These are phyloP conservation scores for Botrytis aclada DNA, from an alignment of 2,329 filamentous ascomycete species.

Conservation along the genomic window DNA sequence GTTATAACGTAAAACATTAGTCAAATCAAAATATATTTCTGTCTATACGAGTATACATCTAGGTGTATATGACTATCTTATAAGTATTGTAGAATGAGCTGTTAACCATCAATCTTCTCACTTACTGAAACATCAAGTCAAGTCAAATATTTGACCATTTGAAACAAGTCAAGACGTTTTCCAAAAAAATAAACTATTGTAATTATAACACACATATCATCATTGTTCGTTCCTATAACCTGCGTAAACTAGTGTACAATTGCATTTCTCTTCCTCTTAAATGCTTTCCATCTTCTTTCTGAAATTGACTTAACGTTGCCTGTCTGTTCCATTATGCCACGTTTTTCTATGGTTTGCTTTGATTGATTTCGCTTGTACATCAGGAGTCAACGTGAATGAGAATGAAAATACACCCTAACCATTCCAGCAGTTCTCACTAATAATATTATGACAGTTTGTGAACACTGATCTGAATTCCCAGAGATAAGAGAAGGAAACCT, in stretches of 20 bases:
- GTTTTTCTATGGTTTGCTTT: neutral
- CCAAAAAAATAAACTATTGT: neutral
- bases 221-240: neutral
- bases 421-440: neutral
- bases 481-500: neutral
- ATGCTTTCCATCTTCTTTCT: neutral
- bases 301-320: neutral
- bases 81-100: neutral
- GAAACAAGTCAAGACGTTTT: too few relatives aligned
- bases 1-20: neutral
- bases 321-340: neutral
- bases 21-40: neutral
- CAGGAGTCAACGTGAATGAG: neutral
- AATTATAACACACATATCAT: neutral
- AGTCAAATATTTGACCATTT: neutral
- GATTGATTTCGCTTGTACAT: neutral
- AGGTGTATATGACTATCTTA: neutral
- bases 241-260: neutral
- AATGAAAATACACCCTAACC: neutral
- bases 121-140: neutral
- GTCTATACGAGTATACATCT: neutral
- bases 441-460: neutral
- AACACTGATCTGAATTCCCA: neutral
- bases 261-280: neutral
- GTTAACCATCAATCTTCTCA: neutral